Conservation (phyloP, 768 basidiomycete genomes). For the Termitomyces sp. region DNA sequence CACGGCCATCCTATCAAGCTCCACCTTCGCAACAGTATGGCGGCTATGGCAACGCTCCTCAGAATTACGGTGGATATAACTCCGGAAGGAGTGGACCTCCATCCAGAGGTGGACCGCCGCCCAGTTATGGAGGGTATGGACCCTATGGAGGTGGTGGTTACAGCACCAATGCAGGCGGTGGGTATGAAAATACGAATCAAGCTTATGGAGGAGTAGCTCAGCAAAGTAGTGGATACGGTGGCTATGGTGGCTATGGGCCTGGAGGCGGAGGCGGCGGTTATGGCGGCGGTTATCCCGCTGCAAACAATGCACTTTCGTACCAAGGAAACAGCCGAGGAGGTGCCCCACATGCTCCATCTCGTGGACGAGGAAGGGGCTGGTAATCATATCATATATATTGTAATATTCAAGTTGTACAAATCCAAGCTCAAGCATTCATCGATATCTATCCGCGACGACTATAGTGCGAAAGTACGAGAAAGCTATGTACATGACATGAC, state of each 20-base stretch:
- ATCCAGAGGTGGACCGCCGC: slow-evolving; percentile 9
- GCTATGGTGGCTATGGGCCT: slow-evolving; percentile 18
- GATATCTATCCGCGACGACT: not conserved
- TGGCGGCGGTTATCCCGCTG: slow-evolving; percentile 22
- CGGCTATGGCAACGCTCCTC: slow-evolving; percentile 10
- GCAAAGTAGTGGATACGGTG: slow-evolving; percentile 27
- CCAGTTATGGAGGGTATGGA: slow-evolving; percentile 14
- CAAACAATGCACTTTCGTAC: slow-evolving; percentile 31
- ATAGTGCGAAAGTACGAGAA: not conserved
- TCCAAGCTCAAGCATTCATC: not conserved
- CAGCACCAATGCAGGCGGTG: slow-evolving; percentile 14
- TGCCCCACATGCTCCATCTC: slow-evolving; percentile 22
- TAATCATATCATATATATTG: slow-evolving; percentile 5
- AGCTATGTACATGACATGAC: not conserved
- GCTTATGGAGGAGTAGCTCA: slow-evolving; percentile 31
- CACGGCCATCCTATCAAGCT: slow-evolving; percentile 26
- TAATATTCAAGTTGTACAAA: slow-evolving; percentile 4
- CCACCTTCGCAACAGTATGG: slow-evolving; percentile 27
- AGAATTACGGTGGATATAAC: slow-evolving; percentile 27
- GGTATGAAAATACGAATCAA: slow-evolving; percentile 21
- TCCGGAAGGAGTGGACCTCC: slow-evolving; percentile 20
- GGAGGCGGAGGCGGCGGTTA: slow-evolving; percentile 33
- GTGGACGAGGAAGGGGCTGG: slow-evolving; percentile 36
- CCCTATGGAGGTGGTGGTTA: slow-evolving; percentile 22
- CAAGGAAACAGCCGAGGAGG: slow-evolving; percentile 22